Evolutionary conservation across 306 rosid genomes (phyloP).

Genomic region (Alnus glutinosa): DNA sequence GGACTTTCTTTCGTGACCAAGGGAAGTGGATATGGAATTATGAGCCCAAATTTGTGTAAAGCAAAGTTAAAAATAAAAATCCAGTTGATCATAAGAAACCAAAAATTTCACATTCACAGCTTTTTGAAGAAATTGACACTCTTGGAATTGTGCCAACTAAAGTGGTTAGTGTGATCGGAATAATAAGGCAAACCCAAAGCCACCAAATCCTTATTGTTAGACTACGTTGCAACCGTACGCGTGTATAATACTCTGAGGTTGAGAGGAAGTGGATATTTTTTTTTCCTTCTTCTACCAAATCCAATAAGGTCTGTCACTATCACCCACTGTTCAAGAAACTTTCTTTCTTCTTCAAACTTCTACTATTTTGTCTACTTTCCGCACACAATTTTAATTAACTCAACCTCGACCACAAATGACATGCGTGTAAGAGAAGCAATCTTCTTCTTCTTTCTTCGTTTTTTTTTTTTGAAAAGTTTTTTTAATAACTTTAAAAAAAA

Average conservation of each 20-base stretch:
- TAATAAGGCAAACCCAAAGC: conserved; percentile 15
- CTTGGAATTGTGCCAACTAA: conserved; percentile 38
- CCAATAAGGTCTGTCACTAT: conserved; percentile 14
- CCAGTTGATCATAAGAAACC: too few species aligned
- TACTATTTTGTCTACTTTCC: neutral
- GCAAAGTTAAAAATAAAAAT: too few species aligned
- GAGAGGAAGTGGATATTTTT: conserved; percentile 26
- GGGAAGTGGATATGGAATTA: too few species aligned
- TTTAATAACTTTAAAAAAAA: too few species aligned
- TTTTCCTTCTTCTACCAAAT: conserved; percentile 16
- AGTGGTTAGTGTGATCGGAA: conserved; percentile 49
- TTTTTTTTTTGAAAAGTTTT: too few species aligned
- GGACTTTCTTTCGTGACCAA: too few species aligned
- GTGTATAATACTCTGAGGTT: conserved; percentile 28
- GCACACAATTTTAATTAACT: too few species aligned
- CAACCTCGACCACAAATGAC: too few species aligned
- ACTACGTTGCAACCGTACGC: conserved; percentile 31
- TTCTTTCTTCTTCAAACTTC: neutral
- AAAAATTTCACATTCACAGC: conserved; percentile 20
- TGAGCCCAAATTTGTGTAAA: too few species aligned
- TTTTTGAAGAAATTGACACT: conserved; percentile 45
- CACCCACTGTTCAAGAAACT: neutral
- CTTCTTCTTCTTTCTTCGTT: neutral
- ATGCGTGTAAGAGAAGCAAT: neutral
- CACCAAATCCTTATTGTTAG: conserved; percentile 5